Evolutionary conservation across 176 grass and related monocot species (phyloP), one percentile per base, ranked within the genome.

Genomic region (Triticum timopheevii): DNA sequence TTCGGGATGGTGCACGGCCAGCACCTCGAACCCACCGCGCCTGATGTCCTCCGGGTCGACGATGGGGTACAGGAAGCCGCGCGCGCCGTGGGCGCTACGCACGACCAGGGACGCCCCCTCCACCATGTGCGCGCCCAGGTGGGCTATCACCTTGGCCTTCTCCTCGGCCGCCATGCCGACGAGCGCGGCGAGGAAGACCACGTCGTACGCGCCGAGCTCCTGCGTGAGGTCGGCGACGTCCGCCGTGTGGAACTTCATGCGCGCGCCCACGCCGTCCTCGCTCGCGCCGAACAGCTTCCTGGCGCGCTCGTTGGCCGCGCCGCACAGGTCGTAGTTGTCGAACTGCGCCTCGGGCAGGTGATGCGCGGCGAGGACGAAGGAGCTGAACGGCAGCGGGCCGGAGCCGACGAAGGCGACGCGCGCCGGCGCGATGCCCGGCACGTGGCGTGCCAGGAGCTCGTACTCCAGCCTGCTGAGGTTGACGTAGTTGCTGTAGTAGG

Each of bases 401-500:
- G 92, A 94, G 20, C 92, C 92, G 12, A 94, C 77, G 89, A 94
- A 94, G 35, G 92, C 92, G 52, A 91, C 71, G 9, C 80, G 80
- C 1, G 68, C 31, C 0, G 92, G 82, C 1, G 77, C 82, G 2
- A 85, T 19, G n/a, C 76, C 88, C 0, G 73, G 78, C 27, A 87
- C 70, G 85, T 94, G 79, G 27, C 85, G 66, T 0, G 85, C 61
- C 22, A 98, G 69, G 23, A 98, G 85, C 3, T 90, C 84, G 83
- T 90, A 86, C 92, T 98, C 96, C 8, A 95, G 66, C 33, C 80
- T 85, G 86, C 93, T 94, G 16, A 98, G 90, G 69, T 92, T 87
- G 70, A 98, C 36, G 73, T 98, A 98, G 83, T 98, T 98, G 73
- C 38, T 88, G 54, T 89, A 94, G 86, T 95, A 98, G 0, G 96